Evolutionary conservation across 768 basidiomycete genomes (phyloP).

Genomic region (Macrolepiota dolichaula): DNA sequence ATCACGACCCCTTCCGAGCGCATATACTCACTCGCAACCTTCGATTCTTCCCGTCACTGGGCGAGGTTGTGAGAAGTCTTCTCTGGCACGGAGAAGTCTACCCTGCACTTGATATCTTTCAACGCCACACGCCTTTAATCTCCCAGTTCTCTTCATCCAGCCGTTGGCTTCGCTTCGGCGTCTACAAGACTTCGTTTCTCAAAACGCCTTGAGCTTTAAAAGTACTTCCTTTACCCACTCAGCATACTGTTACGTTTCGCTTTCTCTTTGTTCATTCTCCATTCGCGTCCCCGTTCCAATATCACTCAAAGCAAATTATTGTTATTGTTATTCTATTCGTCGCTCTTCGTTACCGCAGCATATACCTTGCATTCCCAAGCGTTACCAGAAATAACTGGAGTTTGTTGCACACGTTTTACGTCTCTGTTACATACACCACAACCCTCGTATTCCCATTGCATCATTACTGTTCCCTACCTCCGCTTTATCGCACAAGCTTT

Average conservation of each 20-base stretch:
- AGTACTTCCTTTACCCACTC: constrained; percentile 6
- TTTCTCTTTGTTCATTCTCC: not conserved
- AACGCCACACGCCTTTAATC: constrained; percentile 8
- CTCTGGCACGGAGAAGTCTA: not conserved
- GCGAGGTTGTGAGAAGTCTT: not conserved
- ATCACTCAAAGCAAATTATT: constrained; percentile 2
- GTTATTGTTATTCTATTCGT: constrained; percentile 11
- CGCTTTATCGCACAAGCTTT: constrained; percentile 5
- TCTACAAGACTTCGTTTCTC: not conserved
- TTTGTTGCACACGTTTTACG: not conserved
- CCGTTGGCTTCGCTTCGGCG: constrained; percentile 5
- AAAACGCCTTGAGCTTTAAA: constrained; percentile 1
- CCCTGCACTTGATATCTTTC: not conserved
- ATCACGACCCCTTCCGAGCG: not conserved
- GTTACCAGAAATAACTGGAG: constrained; percentile 7
- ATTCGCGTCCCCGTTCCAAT: not conserved
- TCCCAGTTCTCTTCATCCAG: not conserved
- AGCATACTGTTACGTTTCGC: not conserved
- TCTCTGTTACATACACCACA: not conserved
- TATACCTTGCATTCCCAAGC: not conserved
- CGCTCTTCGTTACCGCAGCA: constrained; percentile 2
- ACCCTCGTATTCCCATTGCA: not conserved
- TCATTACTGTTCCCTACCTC: not conserved
- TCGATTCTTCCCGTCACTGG: not conserved
- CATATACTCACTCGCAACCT: constrained; percentile 8